Conservation (phyloP, 257 asterid species). For the Leonotis leonurus region DNA sequence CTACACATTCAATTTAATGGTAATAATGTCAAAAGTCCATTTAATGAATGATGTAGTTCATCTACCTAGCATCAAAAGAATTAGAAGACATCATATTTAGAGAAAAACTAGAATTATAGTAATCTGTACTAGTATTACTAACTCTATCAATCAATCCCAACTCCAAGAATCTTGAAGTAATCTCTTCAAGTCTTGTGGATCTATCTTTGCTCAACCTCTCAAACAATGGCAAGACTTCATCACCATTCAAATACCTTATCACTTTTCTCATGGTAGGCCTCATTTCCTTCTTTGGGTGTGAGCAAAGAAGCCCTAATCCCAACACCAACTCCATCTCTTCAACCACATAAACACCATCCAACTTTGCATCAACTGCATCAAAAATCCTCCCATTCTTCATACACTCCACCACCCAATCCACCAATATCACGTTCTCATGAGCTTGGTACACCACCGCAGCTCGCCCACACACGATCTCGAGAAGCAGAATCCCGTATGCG, state of each 20-base stretch:
- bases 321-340: slow-evolving; percentile 55
- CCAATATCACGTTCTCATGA: slow-evolving; percentile 33
- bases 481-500: slow-evolving; percentile 61
- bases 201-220: slow-evolving; percentile 25
- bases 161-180: slow-evolving; percentile 28
- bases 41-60: no score
- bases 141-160: slow-evolving; percentile 21
- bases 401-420: slow-evolving; percentile 62
- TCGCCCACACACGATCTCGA: slow-evolving; percentile 64
- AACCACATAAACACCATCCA: slow-evolving; percentile 21
- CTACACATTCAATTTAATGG: no score
- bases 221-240: slow-evolving; percentile 35
- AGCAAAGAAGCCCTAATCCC: slow-evolving; percentile 62
- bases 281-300: slow-evolving; percentile 34
- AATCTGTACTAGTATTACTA: slow-evolving; percentile 16
- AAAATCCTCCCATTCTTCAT: slow-evolving; percentile 29
- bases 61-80: slow-evolving; percentile 38
- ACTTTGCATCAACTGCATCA: slow-evolving; percentile 42
- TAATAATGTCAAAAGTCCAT: no score
- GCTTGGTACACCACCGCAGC: slow-evolving; percentile 36
- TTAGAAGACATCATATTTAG: slow-evolving; percentile 27
- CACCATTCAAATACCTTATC: slow-evolving; percentile 39
- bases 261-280: slow-evolving; percentile 51
- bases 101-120: slow-evolving; percentile 12
- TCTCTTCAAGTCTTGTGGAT: slow-evolving; percentile 27